Evolutionary conservation across 371 early-diverging fungal genomes (phyloP), one percentile per base, ranked within the genome.

Genomic region (Mortierella sp.): DNA sequence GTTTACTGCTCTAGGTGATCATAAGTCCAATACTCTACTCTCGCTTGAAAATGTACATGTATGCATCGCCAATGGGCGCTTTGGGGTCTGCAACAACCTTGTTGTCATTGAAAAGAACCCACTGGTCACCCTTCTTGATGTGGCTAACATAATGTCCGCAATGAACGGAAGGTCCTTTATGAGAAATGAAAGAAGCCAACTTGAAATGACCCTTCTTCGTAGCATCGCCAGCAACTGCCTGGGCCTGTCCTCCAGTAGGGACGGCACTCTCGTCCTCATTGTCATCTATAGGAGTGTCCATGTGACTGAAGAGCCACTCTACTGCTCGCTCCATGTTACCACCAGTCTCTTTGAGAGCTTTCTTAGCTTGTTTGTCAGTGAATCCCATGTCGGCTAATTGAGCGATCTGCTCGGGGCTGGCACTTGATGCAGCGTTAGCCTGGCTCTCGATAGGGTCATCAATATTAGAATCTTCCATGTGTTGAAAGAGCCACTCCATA

Each of bases 61-160:
- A 94, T 0, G 92, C 94, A 68, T 91, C 91, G 29, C 88, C 90
- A n/a, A 88, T 75, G 28, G 92, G 90, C 1, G 94, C 91, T 51
- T 85, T 84, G 10, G 89, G 86, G 35, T 89, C 86, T 4, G 75
- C 86, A 3, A 93, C 99, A 2, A 98, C 99, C 83, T 94, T 95
- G 77, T 96, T 90, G 84, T 99, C 99, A 78, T 99, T 99, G 85
- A 93, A 97, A 66, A 99, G 84, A 55, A 93, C 87, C 97, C 98
- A 99, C 37, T 82, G 55, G 60, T 87, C 85, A 23, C 87, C 84
- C 63, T 91, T 88, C 63, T 87, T 85, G 47, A 96, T 87, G 70
- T 96, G 97, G 12, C 96, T 91, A 10, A 99, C 96, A 83, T 99
- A 99, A 83, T 99, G 99, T 29, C 99, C 99, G 75, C 95, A 96